Evolutionary conservation across 192 early-diverging fungal species (phyloP).

Genomic region (Geranomyces michiganensis): DNA sequence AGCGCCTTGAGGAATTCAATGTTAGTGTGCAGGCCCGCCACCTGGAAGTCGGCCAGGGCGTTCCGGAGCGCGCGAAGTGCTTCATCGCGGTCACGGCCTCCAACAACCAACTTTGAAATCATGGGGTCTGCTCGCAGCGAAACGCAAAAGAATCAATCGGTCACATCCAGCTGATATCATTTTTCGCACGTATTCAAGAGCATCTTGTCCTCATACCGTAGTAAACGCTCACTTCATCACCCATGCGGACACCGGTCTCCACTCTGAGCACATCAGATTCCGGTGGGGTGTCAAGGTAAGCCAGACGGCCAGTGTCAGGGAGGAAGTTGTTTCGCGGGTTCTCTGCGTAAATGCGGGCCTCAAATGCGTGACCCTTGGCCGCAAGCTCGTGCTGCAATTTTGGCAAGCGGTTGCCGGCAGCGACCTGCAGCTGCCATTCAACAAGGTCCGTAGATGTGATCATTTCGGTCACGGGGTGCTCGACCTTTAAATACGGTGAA

Average conservation of each 20-base stretch:
- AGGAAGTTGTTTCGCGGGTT: slow-evolving; percentile 79
- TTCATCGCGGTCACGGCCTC: slow-evolving; percentile 76
- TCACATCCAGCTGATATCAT: no score
- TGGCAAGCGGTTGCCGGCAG: slow-evolving; percentile 86
- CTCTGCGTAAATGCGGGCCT: slow-evolving; percentile 97
- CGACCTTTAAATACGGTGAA: slow-evolving; percentile 53
- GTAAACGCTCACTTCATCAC: slow-evolving; percentile 89
- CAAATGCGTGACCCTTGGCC: slow-evolving; percentile 89
- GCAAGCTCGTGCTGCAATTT: slow-evolving; percentile 68
- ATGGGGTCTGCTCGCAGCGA: slow-evolving; percentile 66
- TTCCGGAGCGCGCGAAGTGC: slow-evolving; percentile 79
- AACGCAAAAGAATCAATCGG: not conserved
- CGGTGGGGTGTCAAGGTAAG: slow-evolving; percentile 68
- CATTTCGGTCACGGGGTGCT: slow-evolving; percentile 98
- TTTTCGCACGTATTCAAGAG: not conserved
- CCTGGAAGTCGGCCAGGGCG: slow-evolving; percentile 84
- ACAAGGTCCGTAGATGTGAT: slow-evolving; percentile 91
- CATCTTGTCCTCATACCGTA: slow-evolving; percentile 56
- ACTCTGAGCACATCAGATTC: slow-evolving; percentile 70
- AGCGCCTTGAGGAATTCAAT: slow-evolving; percentile 87
- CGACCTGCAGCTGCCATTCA: slow-evolving; percentile 91
- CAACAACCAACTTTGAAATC: slow-evolving; percentile 94
- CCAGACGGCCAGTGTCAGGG: slow-evolving; percentile 89
- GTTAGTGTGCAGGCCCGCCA: slow-evolving; percentile 86
- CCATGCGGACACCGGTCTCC: slow-evolving; percentile 91